phyloP scores from a whole-genome alignment of 2,329 filamentous ascomycete genomes.

The Scedosporium dehoogii region DNA sequence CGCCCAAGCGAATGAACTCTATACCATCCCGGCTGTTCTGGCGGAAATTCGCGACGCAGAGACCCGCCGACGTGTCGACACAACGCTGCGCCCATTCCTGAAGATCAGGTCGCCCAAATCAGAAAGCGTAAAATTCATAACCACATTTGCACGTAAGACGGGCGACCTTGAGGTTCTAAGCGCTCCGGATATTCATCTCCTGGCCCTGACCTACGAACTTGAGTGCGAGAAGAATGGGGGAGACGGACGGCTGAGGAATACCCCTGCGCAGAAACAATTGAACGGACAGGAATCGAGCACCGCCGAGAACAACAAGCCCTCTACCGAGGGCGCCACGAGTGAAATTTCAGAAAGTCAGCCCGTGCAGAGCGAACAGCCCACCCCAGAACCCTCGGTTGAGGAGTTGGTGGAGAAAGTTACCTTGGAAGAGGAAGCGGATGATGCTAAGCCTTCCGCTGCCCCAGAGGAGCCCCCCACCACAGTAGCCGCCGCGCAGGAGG shows the following conservation, averaged over 20 bases:
- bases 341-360: background rate
- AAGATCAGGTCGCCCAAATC: constrained; percentile 64
- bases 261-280: constrained; percentile 67
- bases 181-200: constrained; percentile 75
- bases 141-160: constrained; percentile 78
- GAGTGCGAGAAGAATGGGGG: constrained; percentile 86
- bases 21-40: constrained; percentile 79
- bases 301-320: constrained; percentile 15
- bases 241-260: constrained; percentile 71
- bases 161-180: constrained; percentile 85
- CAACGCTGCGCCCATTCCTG: constrained; percentile 75
- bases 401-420: constrained; percentile 15
- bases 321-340: background rate
- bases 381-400: constrained; percentile 6
- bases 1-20: constrained; percentile 62
- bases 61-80: constrained; percentile 73
- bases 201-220: constrained; percentile 89
- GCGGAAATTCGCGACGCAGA: constrained; percentile 80
- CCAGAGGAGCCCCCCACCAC: background rate
- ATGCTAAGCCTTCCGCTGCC: background rate
- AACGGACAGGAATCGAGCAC: constrained; percentile 57
- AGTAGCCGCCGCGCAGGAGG: constrained; percentile 11
- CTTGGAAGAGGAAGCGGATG: constrained; percentile 10
- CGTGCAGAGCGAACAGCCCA: background rate
- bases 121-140: constrained; percentile 68